A percentile compares a stretch with the other conserved stretches of the same genome.
Conservation (phyloP, 495 filamentous ascomycete genomes). For the Elaphomyces granulatus region DNA sequence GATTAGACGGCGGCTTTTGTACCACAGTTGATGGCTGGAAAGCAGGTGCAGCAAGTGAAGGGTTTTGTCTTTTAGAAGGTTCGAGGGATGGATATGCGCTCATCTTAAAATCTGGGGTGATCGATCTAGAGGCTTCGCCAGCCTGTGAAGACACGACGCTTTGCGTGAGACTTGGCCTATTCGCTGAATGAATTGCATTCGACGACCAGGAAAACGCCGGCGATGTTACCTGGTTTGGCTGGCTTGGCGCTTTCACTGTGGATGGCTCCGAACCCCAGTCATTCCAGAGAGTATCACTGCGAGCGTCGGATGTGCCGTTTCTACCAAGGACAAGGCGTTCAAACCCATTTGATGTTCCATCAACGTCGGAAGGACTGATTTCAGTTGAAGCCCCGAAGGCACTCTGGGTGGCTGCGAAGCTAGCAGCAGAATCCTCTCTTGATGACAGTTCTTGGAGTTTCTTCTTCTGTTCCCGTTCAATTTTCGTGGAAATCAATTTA, state of each 20-base stretch:
- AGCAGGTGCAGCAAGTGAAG: conserved; percentile 16
- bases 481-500: conserved; percentile 57
- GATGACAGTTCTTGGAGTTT: conserved; percentile 73
- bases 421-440: conserved; percentile 28
- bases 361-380: conserved; percentile 13
- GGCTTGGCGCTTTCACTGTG: conserved; percentile 12
- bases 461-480: conserved; percentile 76
- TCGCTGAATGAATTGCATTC: conserved; percentile 11
- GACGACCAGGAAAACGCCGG: conserved; percentile 37
- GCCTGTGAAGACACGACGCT: conserved; percentile 6
- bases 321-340: conserved; percentile 73
- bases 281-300: conserved; percentile 25
- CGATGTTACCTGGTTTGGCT: conserved; percentile 15
- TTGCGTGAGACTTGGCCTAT: conserved; percentile 9
- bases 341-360: conserved; percentile 54
- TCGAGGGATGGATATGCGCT: conserved; percentile 36
- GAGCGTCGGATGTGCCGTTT: conserved; percentile 12
- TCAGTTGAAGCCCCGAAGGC: conserved; percentile 15
- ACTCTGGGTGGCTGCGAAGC: conserved; percentile 18
- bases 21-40: conserved; percentile 23
- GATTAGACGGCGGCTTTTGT: neutral
- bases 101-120: conserved; percentile 39
- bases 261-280: conserved; percentile 21
- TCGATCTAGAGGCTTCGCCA: conserved; percentile 24
- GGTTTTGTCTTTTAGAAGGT: conserved; percentile 23